A percentile compares a stretch with the other conserved stretches of the same genome.
Conservation (phyloP, 169 alveolate species). For the Besnoitia besnoiti region DNA sequence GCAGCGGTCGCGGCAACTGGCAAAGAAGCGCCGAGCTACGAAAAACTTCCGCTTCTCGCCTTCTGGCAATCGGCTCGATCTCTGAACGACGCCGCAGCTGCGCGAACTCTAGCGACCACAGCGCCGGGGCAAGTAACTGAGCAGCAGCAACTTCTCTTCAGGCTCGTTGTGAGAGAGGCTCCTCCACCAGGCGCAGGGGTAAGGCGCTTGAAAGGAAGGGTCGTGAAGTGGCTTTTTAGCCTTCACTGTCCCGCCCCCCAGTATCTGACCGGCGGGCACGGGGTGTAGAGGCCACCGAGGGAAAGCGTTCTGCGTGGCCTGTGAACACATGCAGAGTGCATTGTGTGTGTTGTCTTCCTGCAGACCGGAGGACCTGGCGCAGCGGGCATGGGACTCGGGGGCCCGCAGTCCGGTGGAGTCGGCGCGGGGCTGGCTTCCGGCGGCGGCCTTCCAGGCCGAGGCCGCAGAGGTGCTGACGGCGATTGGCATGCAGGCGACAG, state of each 20-base stretch:
- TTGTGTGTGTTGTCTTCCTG: neutral
- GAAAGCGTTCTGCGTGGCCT: too few species aligned
- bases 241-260: neutral
- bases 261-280: too few species aligned
- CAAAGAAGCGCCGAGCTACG: neutral
- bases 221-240: neutral
- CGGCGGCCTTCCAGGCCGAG: neutral
- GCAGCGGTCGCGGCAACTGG: neutral
- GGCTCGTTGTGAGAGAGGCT: neutral
- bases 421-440: neutral
- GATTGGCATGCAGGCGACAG: neutral
- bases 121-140: slow-evolving; percentile 12
- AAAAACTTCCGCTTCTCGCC: neutral
- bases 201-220: too few species aligned
- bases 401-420: neutral
- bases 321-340: neutral
- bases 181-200: neutral
- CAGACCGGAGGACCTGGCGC: too few species aligned
- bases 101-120: neutral
- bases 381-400: neutral
- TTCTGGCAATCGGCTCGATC: neutral
- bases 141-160: neutral
- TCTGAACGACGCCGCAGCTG: neutral
- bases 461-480: neutral
- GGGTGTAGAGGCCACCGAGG: neutral